Conservation (phyloP, 129 eudicot genomes). For the Dittrichia graveolens region DNA sequence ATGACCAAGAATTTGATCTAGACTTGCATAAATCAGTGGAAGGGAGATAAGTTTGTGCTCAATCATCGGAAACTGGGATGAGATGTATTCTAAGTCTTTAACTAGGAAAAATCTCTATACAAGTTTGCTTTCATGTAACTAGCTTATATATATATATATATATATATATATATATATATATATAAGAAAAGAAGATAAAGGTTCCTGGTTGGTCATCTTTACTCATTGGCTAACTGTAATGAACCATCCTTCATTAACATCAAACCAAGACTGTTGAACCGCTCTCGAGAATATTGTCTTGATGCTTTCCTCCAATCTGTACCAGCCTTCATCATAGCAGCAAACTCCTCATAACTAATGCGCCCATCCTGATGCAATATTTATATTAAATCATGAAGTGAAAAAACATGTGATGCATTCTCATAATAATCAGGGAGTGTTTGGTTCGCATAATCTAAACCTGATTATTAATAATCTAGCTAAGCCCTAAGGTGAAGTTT, state of each 20-base stretch:
- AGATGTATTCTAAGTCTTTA: too few species aligned
- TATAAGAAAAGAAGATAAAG: background rate
- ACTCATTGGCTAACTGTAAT: slow-evolving; percentile 41
- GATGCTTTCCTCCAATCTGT: slow-evolving; percentile 93
- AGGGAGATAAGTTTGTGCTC: too few species aligned
- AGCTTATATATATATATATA: background rate
- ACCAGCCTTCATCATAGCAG: slow-evolving; percentile 87
- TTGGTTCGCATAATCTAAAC: background rate
- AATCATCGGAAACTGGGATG: too few species aligned
- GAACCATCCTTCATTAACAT: slow-evolving; percentile 69
- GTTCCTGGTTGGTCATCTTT: slow-evolving; percentile 25
- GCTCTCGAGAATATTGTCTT: slow-evolving; percentile 75
- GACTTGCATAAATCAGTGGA: too few species aligned
- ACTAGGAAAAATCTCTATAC: background rate
- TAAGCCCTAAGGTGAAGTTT: too few species aligned
- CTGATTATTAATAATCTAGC: background rate
- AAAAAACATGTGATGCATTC: background rate
- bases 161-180: too few species aligned
- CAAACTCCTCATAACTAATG: slow-evolving; percentile 81
- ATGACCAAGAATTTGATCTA: too few species aligned
- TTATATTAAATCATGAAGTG: background rate
- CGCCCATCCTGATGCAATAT: slow-evolving; percentile 69
- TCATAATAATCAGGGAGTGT: background rate
- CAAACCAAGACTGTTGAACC: slow-evolving; percentile 64
- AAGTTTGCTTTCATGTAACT: slow-evolving; percentile 6